phyloP scores from a whole-genome alignment of 495 filamentous ascomycete species.

The Beverwykella pulmonaria region DNA sequence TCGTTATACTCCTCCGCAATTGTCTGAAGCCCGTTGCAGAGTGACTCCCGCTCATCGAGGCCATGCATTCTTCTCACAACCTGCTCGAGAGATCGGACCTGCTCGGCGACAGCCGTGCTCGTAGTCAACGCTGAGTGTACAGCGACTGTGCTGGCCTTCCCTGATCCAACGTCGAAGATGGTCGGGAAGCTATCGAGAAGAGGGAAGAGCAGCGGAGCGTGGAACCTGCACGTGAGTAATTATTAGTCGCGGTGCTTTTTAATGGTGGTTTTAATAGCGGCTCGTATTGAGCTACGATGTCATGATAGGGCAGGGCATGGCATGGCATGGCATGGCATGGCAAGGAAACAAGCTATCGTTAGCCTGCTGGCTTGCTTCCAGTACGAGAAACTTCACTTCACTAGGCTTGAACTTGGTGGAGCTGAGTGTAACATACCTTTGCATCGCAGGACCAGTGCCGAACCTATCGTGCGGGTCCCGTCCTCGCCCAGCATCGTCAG shows the following conservation, averaged over 20 bases:
- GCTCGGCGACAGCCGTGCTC: conserved; percentile 67
- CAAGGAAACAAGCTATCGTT: neutral
- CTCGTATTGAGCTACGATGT: neutral
- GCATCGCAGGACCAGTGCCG: conserved; percentile 30
- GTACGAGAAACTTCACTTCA: neutral
- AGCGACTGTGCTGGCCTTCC: conserved; percentile 51
- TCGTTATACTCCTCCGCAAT: conserved; percentile 87
- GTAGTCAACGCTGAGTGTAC: conserved; percentile 71
- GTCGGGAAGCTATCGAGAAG: conserved; percentile 78
- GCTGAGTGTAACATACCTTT: conserved; percentile 33
- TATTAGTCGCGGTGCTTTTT: conserved; percentile 10
- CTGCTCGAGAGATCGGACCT: conserved; percentile 66
- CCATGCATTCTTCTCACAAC: conserved; percentile 61
- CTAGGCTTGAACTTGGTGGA: neutral
- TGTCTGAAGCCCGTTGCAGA: conserved; percentile 81
- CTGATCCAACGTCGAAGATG: conserved; percentile 57
- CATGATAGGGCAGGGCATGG: no score
- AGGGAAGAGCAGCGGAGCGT: conserved; percentile 68
- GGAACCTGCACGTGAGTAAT: conserved; percentile 50
- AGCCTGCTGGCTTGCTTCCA: neutral
- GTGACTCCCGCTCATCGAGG: conserved; percentile 77
- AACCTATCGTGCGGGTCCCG: conserved; percentile 35
- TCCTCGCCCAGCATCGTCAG: conserved; percentile 15
- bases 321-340: no score
- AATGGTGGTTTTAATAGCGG: conserved; percentile 12